Base-by-base conservation (phyloP, 805 yeast species). In the Zygoascus tannicola region DNA sequence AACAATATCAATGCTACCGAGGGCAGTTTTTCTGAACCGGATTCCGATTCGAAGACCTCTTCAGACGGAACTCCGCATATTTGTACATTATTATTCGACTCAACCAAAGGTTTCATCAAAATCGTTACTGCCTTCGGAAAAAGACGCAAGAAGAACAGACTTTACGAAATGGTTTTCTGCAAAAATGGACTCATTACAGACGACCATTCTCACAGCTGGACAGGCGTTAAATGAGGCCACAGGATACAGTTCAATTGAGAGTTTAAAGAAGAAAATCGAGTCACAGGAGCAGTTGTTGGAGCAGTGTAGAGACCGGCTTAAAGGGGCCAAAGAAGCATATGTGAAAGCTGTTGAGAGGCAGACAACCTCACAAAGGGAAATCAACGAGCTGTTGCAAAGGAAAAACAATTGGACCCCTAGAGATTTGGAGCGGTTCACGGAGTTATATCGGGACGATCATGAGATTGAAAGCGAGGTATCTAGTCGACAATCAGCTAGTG, bases 401-500 rank as follows among this genome's bases (percentile, higher is more conserved):
- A 88, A 92, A 52, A 80, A 81, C 52, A 70, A 74, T 19, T 92
- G 99, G 99, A 61, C 74, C 1, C 68, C 88, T 0, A 54, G 54
- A 3, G 99, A 92, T 61, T 68, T 92, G 40, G 95, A 88, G 53
- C 64, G 81, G 42, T 92, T 92, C 58, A 90, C 98, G 0, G 72
- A 73, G 41, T 60, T 90, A 21, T 92, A 87, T 61, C 74, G 82
- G 50, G 77, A 78, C 50, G 96, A 90, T 55, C 95, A 90, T 50
- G 70, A 67, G 18, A 76, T 85, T 53, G 85, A 84, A 46, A 70
- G 70, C 44, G 57, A 59, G 2, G 96, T 85, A 49, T 59, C 64
- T 12, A 64, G 67, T 3, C 66, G 85, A 1, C 74, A 76, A 36
- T 52, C 50, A 7, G 53, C 57, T 8, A 66, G 88, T 34, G 71